Evolutionary conservation across 371 early-diverging fungal genomes (phyloP).

Genomic region (Nematocida sp.): DNA sequence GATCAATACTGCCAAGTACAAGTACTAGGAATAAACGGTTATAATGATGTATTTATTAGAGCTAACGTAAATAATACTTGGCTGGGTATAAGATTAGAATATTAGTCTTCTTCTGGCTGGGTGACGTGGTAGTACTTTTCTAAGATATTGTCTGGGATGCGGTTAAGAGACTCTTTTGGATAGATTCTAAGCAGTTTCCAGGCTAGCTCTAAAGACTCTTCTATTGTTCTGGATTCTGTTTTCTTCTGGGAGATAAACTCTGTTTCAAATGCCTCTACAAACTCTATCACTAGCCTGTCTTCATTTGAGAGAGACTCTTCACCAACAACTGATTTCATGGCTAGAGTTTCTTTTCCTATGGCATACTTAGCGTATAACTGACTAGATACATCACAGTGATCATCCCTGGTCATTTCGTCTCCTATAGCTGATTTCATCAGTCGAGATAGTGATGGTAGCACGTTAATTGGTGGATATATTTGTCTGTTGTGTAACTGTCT

Average conservation of each 20-base stretch:
- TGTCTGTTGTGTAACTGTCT: conserved; percentile 96
- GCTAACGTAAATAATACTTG: background rate
- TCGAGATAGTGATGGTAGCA: conserved; percentile 93
- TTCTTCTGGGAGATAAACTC: conserved; percentile 87
- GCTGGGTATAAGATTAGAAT: too few relatives aligned
- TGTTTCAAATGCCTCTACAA: conserved; percentile 96
- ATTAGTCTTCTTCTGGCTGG: background rate
- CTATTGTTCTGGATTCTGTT: conserved; percentile 88
- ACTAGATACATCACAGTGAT: conserved; percentile 99
- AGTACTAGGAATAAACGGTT: conserved; percentile 21
- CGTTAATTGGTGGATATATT: conserved; percentile 99
- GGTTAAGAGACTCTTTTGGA: conserved; percentile 98
- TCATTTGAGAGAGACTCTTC: conserved; percentile 96
- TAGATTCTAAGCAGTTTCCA: conserved; percentile 97
- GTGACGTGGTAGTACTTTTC: conserved; percentile 74
- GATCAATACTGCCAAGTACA: conserved; percentile 4
- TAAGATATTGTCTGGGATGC: conserved; percentile 89
- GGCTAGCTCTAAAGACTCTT: conserved; percentile 88
- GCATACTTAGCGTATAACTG: conserved; percentile 99
- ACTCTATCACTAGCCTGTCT: conserved; percentile 93
- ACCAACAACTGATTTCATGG: conserved; percentile 99
- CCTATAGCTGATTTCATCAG: conserved; percentile 99
- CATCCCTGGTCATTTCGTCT: conserved; percentile 93
- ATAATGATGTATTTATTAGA: background rate
- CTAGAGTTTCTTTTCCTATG: conserved; percentile 95